Evolutionary conservation across 768 basidiomycete species (phyloP), one percentile per base, ranked within the genome.

Genomic region (Kwoniella pini): DNA sequence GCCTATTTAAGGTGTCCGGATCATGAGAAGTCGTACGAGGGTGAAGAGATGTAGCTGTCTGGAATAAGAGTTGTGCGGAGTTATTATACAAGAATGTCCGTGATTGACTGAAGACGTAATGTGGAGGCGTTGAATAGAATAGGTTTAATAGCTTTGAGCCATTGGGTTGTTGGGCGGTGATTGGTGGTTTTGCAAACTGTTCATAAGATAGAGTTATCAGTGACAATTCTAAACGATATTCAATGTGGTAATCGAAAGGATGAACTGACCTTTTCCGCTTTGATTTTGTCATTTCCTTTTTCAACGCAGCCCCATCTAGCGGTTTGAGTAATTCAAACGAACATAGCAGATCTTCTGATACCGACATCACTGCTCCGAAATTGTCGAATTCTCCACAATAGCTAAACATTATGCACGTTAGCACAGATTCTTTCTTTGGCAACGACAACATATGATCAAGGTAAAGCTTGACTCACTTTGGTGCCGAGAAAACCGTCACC

Each of bases 201-300:
- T 10, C 40, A 49, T 26, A 45, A 9, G 7, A 36, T 36, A 7
- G 33, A 33, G 15, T 10, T 28, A 27, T 17, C 28, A 52, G 15
- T 31, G 21, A 38, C n/a, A n/a, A n/a, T n/a, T n/a, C n/a, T n/a
- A n/a, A n/a, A n/a, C n/a, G n/a, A n/a, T n/a, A n/a, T n/a, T n/a
- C n/a, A n/a, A n/a, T n/a, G n/a, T n/a, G n/a, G n/a, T n/a, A n/a
- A n/a, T n/a, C n/a, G n/a, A n/a, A n/a, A n/a, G n/a, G n/a, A 19
- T 11, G 17, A 12, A 79, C 82, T 54, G 62, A 90, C 91, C 91
- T 95, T 84, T 96, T 96, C 83, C 94, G 89, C 81, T 95, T 96
- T 52, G 91, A 91, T 80, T 96, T 96, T 40, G 91, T 94, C 93
- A 97, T 96, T 79, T 97, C 94, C 80, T 97, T 97, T 68, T 92